phyloP scores from a whole-genome alignment of 1,284 basidiomycete species.

The Hypsizygus ulmarius region DNA sequence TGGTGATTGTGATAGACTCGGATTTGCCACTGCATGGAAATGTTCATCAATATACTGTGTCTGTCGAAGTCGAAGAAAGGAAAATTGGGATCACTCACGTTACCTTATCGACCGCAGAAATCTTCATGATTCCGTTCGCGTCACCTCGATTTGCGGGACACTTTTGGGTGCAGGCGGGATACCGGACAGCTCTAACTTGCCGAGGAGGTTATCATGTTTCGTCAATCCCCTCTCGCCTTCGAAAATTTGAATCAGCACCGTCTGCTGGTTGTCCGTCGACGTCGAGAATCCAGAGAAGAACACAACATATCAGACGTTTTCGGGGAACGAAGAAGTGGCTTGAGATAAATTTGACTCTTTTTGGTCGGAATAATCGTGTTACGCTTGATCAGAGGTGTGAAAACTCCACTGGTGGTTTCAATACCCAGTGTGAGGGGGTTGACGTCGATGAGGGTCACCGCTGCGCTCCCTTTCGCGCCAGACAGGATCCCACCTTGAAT shows the following conservation, averaged over 20 bases:
- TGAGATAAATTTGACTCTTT: conserved; percentile 56
- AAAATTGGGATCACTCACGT: conserved; percentile 35
- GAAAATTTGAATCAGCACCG: conserved; percentile 74
- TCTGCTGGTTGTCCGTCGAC: conserved; percentile 49
- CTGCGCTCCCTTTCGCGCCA: conserved; percentile 78
- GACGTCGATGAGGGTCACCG: conserved; percentile 71
- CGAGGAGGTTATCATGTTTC: conserved; percentile 85
- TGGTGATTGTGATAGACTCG: conserved; percentile 75
- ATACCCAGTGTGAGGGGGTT: conserved; percentile 84
- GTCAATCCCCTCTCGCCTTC: conserved; percentile 83
- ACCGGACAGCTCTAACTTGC: conserved; percentile 81
- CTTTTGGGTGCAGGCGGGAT: conserved; percentile 84
- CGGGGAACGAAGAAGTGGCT: not conserved
- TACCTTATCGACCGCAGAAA: conserved; percentile 64
- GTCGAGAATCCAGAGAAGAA: conserved; percentile 61
- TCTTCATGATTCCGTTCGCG: conserved; percentile 72
- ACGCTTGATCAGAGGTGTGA: conserved; percentile 79
- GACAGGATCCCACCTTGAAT: conserved; percentile 87
- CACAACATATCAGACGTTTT: not conserved
- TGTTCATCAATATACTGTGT: not conserved
- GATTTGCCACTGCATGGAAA: conserved; percentile 56
- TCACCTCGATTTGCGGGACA: conserved; percentile 83
- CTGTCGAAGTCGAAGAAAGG: not conserved
- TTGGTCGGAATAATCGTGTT: conserved; percentile 90
- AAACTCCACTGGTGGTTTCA: conserved; percentile 87